Evolutionary conservation across 208 protist species (phyloP).

Genomic region (Sergeia podlipaevii): DNA sequence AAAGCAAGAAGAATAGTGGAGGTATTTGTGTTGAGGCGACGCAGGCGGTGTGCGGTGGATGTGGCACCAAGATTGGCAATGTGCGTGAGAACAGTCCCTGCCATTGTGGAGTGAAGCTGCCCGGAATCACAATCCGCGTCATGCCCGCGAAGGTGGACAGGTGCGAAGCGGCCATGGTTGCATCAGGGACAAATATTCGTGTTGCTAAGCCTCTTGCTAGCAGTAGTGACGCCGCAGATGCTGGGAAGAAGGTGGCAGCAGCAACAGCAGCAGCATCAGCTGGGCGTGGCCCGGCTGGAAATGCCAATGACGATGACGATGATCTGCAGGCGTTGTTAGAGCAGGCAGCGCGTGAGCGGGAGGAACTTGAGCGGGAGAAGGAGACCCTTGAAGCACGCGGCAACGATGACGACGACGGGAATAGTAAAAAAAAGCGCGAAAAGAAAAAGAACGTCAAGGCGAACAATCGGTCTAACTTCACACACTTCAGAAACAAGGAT

Average conservation of each 20-base stretch:
- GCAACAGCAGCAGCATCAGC: conserved; percentile 6
- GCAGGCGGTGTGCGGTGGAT: conserved; percentile 17
- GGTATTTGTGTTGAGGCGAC: neutral
- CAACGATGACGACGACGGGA: conserved; percentile 7
- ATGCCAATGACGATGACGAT: conserved; percentile 20
- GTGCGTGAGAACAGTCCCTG: conserved; percentile 12
- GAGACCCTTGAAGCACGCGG: conserved; percentile 19
- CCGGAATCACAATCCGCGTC: conserved; percentile 12
- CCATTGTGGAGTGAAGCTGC: conserved; percentile 18
- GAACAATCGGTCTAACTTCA: conserved; percentile 86
- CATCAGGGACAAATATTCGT: neutral
- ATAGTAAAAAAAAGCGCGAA: conserved; percentile 23
- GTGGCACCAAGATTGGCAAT: conserved; percentile 18
- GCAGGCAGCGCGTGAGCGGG: conserved; percentile 32
- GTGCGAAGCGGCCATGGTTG: neutral
- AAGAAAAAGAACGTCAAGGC: conserved; percentile 87
- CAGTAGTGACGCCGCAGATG: neutral
- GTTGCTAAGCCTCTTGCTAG: neutral
- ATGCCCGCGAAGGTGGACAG: conserved; percentile 16
- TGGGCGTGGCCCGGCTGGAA: neutral
- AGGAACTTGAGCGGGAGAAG: conserved; percentile 24
- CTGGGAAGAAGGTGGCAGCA: conserved; percentile 7
- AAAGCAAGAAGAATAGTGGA: neutral
- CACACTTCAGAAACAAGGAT: conserved; percentile 86
- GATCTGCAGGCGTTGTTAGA: conserved; percentile 43